Evolutionary conservation across 2,329 filamentous ascomycete species (phyloP).

Genomic region (Fusarium domesticum): DNA sequence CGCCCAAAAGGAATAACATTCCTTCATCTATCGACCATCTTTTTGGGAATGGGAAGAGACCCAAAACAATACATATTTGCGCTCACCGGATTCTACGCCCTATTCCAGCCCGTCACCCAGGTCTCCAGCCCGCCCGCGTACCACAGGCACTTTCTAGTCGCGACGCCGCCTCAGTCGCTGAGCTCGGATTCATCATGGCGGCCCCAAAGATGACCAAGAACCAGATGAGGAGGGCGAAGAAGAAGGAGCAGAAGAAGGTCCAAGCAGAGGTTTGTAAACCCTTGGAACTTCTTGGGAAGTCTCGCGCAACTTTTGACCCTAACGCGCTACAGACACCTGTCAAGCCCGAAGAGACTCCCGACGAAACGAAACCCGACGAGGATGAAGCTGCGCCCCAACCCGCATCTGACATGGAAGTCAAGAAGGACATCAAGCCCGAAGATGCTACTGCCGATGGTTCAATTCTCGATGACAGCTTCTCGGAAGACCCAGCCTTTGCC

Average conservation of each 20-base stretch:
- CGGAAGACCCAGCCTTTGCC: conserved; percentile 74
- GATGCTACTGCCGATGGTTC: conserved; percentile 45
- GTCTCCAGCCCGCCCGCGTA: conserved; percentile 31
- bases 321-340: conserved; percentile 20
- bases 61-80: conserved; percentile 38
- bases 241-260: conserved; percentile 83
- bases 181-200: conserved; percentile 49
- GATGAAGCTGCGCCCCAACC: conserved; percentile 35
- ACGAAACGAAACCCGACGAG: conserved; percentile 25
- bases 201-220: conserved; percentile 83
- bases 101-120: conserved; percentile 38
- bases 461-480: conserved; percentile 57
- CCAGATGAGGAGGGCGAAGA: conserved; percentile 86
- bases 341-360: conserved; percentile 18
- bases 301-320: conserved; percentile 6
- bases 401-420: conserved; percentile 41
- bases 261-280: conserved; percentile 48
- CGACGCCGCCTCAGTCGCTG: conserved; percentile 25
- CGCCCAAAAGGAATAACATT: conserved; percentile 6
- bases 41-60: conserved; percentile 37
- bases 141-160: conserved; percentile 26
- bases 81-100: conserved; percentile 35
- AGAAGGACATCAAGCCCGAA: conserved; percentile 35
- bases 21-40: not conserved
- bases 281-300: not conserved